Evolutionary conservation across 2,329 filamentous ascomycete species (phyloP), one percentile per base, ranked within the genome.

Genomic region (Tolypocladium ovalisporum): DNA sequence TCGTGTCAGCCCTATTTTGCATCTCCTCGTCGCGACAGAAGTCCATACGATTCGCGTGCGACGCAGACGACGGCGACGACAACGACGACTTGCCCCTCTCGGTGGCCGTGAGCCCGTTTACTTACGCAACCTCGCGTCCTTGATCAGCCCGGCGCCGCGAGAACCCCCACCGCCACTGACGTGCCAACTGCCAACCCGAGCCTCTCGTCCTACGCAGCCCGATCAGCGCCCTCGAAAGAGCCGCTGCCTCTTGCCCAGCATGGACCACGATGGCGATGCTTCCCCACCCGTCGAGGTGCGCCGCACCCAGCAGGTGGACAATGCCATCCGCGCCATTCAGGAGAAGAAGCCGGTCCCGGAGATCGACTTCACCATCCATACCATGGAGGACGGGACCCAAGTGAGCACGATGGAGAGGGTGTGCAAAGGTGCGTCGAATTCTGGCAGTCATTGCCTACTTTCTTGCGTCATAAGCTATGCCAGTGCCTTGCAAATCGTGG

Each of bases 291-390:
- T 62, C 63, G 76, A 78, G 54, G 75, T 79, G 54, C 75, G 74
- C 68, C 79, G 78, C 71, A 80, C 73, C 67, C 71, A 75, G 67
- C 85, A 88, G 73, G 82, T 97, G 70, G 90, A 96, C 77, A 93
- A 90, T 83, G 88, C 90, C 66, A 87, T 93, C 69, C 90, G 89
- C 72, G 94, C 94, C 60, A 91, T 99, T 69, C 86, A 87, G 73
- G 85, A 97, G 68, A 97, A 97, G 87, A 93, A 89, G 79, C 92
- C 93, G 56, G 82, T 95, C 54, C 94, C 94, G 58, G 93, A 97
- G 80, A 97, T 99, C 69, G 94, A 99, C 79, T 99, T 99, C 73
- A 95, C 90, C 57, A 85, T 99, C 69, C 94, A 99, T 75, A 94
- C 89, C 61, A 97, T 97, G 93, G 94, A 99, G 74, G 94, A 99